Evolutionary conservation across 129 eudicot species (phyloP), one percentile per base, ranked within the genome.

Genomic region (Centrapalus pauciflorus): DNA sequence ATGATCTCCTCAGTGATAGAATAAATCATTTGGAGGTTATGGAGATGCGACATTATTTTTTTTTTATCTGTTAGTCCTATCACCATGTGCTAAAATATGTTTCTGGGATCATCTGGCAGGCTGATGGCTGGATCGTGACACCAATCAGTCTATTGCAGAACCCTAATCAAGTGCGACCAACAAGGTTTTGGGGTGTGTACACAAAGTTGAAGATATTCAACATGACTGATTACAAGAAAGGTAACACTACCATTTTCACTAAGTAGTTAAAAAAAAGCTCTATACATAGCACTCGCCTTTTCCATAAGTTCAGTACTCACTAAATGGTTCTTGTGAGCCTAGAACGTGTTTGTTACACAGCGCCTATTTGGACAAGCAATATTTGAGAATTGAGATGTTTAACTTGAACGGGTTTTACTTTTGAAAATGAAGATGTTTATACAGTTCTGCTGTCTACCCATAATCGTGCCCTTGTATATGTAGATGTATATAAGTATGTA

Each of bases 181-280:
- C 80, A 54, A 86, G 99, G 76, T 93, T 93, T 76, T 93, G 99
- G 99, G 99, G 99, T 71, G 99, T 93, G 51, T 93, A 93, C 83
- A 93, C 99, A 14, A 93, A 93, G 82, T 88, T 93, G 68, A 93
- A 93, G 78, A 89, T 93, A 78, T 93, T 93, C 61, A 86, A 93
- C 80, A 86, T 93, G 99, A 89, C 96, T 9, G 77, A 80, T 23
- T 93, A 93, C 80, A 86, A 79, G 74, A 93, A 93, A 85, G 96
- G 99, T 88, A 62, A 76, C n/a, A 26, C 55, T 48, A 48, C 7
- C 25, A 12, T 66, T 66, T 75, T 11, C 32, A 66, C 1, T 48
- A 57, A 56, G 74, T 41, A 64, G 41, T 21, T 0, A 61, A 28
- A 40, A 27, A 27, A 34, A 49, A 25, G 32, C n/a, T n/a, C n/a